Conservation (phyloP, 352 stramenopile genomes). For the Saprolegnia parasitica region DNA sequence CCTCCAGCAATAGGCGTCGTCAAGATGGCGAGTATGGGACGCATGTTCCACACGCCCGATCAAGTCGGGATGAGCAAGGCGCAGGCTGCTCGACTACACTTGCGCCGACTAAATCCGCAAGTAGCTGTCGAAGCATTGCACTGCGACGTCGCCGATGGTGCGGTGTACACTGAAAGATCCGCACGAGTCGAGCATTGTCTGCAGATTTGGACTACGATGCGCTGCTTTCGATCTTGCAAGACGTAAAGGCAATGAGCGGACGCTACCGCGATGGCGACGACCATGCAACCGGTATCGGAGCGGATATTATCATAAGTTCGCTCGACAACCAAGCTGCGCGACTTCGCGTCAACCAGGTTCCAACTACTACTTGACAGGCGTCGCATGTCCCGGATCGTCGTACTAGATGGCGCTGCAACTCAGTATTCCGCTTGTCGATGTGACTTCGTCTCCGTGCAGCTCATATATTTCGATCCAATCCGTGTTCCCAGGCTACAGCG, state of each 20-base stretch:
- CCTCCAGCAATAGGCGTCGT: neutral
- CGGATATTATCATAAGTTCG: conserved; percentile 8
- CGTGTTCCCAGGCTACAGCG: conserved; percentile 14
- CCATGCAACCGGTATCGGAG: too few species aligned
- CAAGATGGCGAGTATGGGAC: conserved; percentile 22
- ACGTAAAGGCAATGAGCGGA: conserved; percentile 1
- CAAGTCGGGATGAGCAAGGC: conserved; percentile 20
- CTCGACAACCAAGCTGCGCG: conserved; percentile 8
- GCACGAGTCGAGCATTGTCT: neutral
- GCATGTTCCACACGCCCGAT: conserved; percentile 10
- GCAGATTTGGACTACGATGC: conserved; percentile 13
- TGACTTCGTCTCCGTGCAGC: conserved; percentile 10
- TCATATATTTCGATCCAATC: conserved; percentile 7
- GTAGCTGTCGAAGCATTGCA: conserved; percentile 12
- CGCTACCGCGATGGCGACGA: neutral
- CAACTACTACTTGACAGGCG: neutral
- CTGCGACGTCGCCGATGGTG: conserved; percentile 14
- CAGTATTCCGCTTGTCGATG: conserved; percentile 20
- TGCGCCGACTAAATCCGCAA: conserved; percentile 12
- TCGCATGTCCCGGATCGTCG: neutral
- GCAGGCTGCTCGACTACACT: conserved; percentile 5
- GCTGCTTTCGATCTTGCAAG: conserved; percentile 13
- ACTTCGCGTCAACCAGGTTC: conserved; percentile 8
- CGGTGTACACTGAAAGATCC: neutral
- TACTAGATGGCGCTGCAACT: conserved; percentile 11